These are phyloP conservation scores for Erodium trifolium DNA, from an alignment of 441 rosid genomes.

Conservation along the genomic window DNA sequence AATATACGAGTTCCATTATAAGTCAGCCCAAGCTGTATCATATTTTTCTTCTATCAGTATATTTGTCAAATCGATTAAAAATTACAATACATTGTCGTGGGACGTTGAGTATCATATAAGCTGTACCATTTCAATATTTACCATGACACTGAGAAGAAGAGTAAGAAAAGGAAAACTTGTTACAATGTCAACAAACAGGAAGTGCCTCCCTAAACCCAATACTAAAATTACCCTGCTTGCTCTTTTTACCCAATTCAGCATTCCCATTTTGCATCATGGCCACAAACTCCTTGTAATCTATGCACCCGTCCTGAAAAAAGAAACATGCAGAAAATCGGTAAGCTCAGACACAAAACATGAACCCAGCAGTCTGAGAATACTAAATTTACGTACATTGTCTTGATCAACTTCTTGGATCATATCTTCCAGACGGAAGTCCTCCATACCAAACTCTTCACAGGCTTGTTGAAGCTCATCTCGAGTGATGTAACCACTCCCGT, in stretches of 20 bases:
- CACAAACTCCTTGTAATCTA: constrained; percentile 87
- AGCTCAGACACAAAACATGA: not conserved
- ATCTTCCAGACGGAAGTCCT: constrained; percentile 23
- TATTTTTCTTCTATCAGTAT: not conserved
- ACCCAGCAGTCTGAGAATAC: not conserved
- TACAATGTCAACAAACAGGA: not conserved
- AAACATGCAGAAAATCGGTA: not conserved
- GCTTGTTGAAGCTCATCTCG: constrained; percentile 62
- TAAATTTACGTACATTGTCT: constrained; percentile 46
- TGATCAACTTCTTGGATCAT: constrained; percentile 71
- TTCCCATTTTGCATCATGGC: constrained; percentile 79
- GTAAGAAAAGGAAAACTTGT: not conserved
- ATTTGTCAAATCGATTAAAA: not conserved
- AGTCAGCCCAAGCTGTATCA: not conserved
- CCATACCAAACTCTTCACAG: constrained; percentile 32
- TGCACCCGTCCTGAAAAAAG: constrained; percentile 68
- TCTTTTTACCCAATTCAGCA: constrained; percentile 4
- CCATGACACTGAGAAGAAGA: not conserved
- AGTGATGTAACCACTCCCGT: constrained; percentile 91
- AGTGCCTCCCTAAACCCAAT: not conserved
- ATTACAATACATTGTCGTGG: not conserved
- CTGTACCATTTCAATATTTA: not conserved
- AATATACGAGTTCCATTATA: not conserved
- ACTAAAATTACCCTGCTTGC: not conserved
- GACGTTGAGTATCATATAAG: not conserved